A percentile compares a stretch with the other conserved stretches of the same genome.
These are phyloP conservation scores for Sporothrix euskadiensis DNA, from an alignment of 2,329 filamentous ascomycete genomes.

Conservation along the genomic window DNA sequence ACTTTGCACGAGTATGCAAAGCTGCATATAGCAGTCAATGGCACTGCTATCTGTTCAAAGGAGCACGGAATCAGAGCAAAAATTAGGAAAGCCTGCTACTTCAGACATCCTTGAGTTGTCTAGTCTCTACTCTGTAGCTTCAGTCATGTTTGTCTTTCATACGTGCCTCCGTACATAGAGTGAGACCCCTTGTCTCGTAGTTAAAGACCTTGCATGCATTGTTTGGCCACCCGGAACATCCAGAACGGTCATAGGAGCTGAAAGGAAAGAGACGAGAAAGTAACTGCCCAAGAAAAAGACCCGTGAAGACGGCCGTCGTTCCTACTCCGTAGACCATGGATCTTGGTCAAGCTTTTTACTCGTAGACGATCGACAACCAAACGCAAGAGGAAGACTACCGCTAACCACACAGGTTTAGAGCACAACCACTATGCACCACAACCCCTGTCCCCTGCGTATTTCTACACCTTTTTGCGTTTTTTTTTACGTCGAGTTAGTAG, in stretches of 20 bases:
- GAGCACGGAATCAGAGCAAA: too few relatives aligned
- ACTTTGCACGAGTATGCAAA: neutral
- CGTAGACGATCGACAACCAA: too few relatives aligned
- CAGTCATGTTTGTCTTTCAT: neutral
- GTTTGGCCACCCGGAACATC: neutral
- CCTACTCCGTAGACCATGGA: too few relatives aligned
- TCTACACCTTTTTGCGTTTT: neutral
- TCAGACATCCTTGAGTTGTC: too few relatives aligned
- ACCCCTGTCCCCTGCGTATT: constrained; percentile 16
- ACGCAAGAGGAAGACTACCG: neutral
- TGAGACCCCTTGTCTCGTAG: neutral
- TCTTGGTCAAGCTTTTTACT: too few relatives aligned
- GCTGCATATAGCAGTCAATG: neutral
- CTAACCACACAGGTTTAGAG: neutral
- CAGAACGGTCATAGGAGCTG: neutral
- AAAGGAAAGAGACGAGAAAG: too few relatives aligned
- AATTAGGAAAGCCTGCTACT: too few relatives aligned
- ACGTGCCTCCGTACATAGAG: neutral
- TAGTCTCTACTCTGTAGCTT: neutral
- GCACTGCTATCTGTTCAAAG: too few relatives aligned
- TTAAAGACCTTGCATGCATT: neutral
- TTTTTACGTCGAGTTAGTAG: neutral
- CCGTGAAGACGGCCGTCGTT: too few relatives aligned
- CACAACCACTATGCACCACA: neutral
- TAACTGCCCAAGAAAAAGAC: too few relatives aligned